Base-by-base conservation (phyloP, 352 stramenopile genomes). In the Phytopythium litorale region DNA sequence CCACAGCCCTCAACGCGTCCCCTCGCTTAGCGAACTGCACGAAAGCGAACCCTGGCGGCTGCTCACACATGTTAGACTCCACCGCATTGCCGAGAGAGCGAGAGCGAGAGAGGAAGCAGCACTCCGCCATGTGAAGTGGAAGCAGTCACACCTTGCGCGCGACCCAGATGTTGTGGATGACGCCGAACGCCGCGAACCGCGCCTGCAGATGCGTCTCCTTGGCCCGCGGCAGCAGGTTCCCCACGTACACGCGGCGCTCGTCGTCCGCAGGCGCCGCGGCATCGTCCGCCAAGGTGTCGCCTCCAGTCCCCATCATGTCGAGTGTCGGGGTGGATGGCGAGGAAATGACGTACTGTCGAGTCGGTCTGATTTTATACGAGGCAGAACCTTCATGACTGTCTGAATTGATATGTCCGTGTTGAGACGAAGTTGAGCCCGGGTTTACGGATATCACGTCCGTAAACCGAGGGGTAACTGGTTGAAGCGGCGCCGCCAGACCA, bases 11-110 rank as follows among this genome's bases (percentile, higher is more conserved):
- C 42, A 78, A 50, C 0, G 84, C 86, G 16, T 76, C 72, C 2
- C 77, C 76, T 16, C 65, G 67, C 25, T 48, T 74, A 40, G 75
- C 71, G 53, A 89, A 94, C 7, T 65, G 68, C 49, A 94, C 78
- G 62, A 94, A 94, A 23, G 86, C 86, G 60, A 94, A 94, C 15
- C 86, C 84, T 60, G 86, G 86, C 50, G 86, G 86, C 79, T 92
- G 52, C 48, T 58, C 23, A 1, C 42, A 18, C 37, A 61, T 0
- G 50, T 74, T 40, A 74, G 59, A 38, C 7, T 1, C 33, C 33
- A 38, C 11, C 33, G 5, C 11, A 1, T 3, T 3, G 2, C 11
- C 33, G 5, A 37, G 33, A 37, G 33, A 37, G 9, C 5, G 33
- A 37, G 7, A 38, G 33, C 2, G 33, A 38, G 33, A 38, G 33